Percentiles rank a stretch among this genome's conserved stretches.
These are phyloP conservation scores for Fusarium annulatum DNA, from an alignment of 2,329 filamentous ascomycete genomes.

Conservation along the genomic window DNA sequence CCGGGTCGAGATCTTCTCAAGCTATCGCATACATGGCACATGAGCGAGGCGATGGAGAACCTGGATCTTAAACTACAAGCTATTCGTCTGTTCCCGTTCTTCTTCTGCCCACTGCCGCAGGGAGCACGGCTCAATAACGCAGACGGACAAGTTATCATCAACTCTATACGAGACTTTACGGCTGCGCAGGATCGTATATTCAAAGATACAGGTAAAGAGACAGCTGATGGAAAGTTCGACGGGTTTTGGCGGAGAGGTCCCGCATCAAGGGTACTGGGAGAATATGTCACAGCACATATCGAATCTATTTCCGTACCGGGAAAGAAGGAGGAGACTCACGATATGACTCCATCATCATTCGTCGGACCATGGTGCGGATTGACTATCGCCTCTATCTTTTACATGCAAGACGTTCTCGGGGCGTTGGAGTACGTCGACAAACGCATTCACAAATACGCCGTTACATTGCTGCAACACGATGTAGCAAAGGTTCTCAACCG, in stretches of 20 bases:
- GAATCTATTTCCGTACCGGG: background rate
- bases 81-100: conserved; percentile 7
- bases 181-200: background rate
- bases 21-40: conserved; percentile 15
- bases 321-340: accelerated
- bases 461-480: background rate
- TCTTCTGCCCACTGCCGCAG: background rate
- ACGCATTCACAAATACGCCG: background rate
- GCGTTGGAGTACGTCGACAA: background rate
- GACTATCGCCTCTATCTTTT: background rate
- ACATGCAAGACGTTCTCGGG: background rate
- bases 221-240: background rate
- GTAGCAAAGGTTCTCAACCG: background rate
- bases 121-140: background rate
- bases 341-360: background rate
- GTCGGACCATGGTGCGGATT: background rate
- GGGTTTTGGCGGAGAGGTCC: conserved; percentile 1
- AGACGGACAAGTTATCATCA: background rate
- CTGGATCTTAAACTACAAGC: conserved; percentile 6
- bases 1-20: background rate
- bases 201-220: accelerated
- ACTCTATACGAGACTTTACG: background rate
- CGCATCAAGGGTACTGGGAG: background rate
- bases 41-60: background rate
- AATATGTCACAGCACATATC: conserved; percentile 1